Percentiles rank a stretch among this genome's conserved stretches.
These are phyloP conservation scores for Sphagnurus paluster DNA, from an alignment of 1,284 basidiomycete genomes.

Conservation along the genomic window DNA sequence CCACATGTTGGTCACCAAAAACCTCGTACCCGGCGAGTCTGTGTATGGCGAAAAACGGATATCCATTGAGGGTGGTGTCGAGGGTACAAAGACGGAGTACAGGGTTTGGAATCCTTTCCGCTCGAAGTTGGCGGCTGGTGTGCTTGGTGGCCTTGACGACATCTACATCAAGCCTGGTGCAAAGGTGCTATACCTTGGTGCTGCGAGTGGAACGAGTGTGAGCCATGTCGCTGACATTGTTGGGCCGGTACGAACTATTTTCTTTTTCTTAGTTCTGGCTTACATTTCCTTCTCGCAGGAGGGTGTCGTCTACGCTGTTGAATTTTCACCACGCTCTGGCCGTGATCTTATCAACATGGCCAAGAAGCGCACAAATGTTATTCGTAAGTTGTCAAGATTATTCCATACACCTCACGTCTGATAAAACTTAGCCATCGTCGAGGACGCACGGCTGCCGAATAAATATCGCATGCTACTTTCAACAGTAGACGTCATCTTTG, in stretches of 20 bases:
- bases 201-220: conserved; percentile 95
- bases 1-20: conserved; percentile 96
- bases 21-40: conserved; percentile 95
- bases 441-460: conserved; percentile 94
- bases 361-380: conserved; percentile 99
- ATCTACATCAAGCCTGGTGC: conserved; percentile 94
- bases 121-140: conserved; percentile 95
- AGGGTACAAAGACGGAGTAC: conserved; percentile 93
- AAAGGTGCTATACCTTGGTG: conserved; percentile 98
- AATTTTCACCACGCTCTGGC: conserved; percentile 96
- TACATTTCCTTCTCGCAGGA: conserved; percentile 51
- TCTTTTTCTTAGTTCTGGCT: conserved; percentile 8
- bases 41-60: conserved; percentile 99
- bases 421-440: conserved; percentile 77
- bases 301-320: conserved; percentile 96
- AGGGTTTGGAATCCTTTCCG: conserved; percentile 99
- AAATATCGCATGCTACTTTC: conserved; percentile 95
- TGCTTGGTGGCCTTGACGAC: conserved; percentile 92
- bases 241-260: conserved; percentile 71
- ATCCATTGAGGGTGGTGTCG: conserved; percentile 75
- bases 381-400: conserved; percentile 63
- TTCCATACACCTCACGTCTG: background rate
- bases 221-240: conserved; percentile 99
- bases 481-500: conserved; percentile 94
- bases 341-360: conserved; percentile 99